A percentile compares a stretch with the other conserved stretches of the same genome.
Conservation (phyloP, 345 rosid genomes). For the Conringia planisiliqua region DNA sequence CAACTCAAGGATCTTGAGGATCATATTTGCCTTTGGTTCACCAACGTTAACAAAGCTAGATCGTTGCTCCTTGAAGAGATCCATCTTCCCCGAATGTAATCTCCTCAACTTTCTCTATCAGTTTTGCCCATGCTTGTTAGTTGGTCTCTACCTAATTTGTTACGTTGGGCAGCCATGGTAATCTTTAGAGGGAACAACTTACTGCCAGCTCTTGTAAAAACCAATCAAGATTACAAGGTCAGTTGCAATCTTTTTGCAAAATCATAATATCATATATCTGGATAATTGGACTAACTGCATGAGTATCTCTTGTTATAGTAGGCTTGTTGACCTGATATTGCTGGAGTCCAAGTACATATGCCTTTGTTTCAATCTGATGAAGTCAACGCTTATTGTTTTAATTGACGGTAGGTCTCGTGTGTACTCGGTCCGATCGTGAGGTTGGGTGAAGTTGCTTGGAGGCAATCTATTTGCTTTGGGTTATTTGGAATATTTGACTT, state of each 20-base stretch:
- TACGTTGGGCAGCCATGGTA: background rate
- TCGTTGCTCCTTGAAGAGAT: constrained; percentile 48
- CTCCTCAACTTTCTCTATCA: background rate
- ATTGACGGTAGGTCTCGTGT: background rate
- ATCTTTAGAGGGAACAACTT: constrained; percentile 6
- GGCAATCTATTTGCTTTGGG: background rate
- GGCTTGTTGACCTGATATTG: background rate
- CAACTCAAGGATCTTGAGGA: constrained; percentile 61
- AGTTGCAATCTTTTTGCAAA: background rate
- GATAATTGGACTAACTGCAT: background rate
- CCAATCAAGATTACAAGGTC: constrained; percentile 13
- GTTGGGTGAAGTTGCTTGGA: background rate
- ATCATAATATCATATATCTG: background rate
- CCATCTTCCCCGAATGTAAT: constrained; percentile 26
- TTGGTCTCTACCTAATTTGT: background rate
- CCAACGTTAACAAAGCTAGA: constrained; percentile 57
- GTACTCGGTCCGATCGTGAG: background rate
- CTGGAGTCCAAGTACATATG: constrained; percentile 8
- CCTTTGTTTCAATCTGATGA: background rate
- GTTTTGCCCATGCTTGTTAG: background rate
- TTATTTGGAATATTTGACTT: background rate
- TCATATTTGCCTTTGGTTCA: constrained; percentile 60
- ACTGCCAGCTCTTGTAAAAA: background rate
- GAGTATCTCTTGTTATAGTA: background rate
- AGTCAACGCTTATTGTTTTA: background rate